phyloP scores from a whole-genome alignment of 768 basidiomycete genomes.

The Crassisporium funariophilum region DNA sequence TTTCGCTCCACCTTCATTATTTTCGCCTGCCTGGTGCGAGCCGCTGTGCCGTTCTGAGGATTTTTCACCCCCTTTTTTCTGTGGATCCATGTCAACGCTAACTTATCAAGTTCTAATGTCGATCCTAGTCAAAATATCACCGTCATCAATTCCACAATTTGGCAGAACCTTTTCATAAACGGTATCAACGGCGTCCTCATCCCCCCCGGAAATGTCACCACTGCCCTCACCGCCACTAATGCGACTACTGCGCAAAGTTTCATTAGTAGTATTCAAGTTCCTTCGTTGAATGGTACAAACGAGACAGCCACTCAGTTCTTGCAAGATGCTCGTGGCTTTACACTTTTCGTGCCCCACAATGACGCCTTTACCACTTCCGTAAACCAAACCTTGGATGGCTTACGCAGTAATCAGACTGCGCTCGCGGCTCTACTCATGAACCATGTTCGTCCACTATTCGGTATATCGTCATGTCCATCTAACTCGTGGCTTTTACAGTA shows the following conservation, averaged over 20 bases:
- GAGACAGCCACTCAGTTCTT: slow-evolving; percentile 38
- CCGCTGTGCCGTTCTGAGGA: background rate
- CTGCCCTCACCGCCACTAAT: slow-evolving; percentile 44
- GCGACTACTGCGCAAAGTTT: slow-evolving; percentile 41
- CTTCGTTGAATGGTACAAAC: slow-evolving; percentile 32
- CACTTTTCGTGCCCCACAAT: slow-evolving; percentile 67
- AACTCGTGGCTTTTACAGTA: slow-evolving; percentile 34
- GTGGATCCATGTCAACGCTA: slow-evolving; percentile 2
- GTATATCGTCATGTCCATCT: background rate
- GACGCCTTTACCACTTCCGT: slow-evolving; percentile 44
- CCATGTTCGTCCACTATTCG: slow-evolving; percentile 46
- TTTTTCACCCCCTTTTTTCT: slow-evolving; percentile 5
- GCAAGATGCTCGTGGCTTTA: slow-evolving; percentile 51
- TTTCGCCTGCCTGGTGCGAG: background rate
- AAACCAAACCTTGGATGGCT: slow-evolving; percentile 31
- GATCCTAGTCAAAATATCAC: slow-evolving; percentile 25
- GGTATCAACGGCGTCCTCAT: slow-evolving; percentile 52
- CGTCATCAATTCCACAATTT: slow-evolving; percentile 40
- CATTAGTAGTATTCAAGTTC: slow-evolving; percentile 25
- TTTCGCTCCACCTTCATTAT: background rate
- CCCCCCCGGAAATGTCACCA: slow-evolving; percentile 50
- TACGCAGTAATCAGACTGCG: slow-evolving; percentile 46
- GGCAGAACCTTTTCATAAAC: slow-evolving; percentile 44
- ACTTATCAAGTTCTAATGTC: slow-evolving; percentile 1
- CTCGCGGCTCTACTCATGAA: slow-evolving; percentile 52